A percentile compares a stretch with the other conserved stretches of the same genome.
These are phyloP conservation scores for Magnusiomyces starmeri DNA, from an alignment of 1,139 yeast genomes.

Conservation along the genomic window DNA sequence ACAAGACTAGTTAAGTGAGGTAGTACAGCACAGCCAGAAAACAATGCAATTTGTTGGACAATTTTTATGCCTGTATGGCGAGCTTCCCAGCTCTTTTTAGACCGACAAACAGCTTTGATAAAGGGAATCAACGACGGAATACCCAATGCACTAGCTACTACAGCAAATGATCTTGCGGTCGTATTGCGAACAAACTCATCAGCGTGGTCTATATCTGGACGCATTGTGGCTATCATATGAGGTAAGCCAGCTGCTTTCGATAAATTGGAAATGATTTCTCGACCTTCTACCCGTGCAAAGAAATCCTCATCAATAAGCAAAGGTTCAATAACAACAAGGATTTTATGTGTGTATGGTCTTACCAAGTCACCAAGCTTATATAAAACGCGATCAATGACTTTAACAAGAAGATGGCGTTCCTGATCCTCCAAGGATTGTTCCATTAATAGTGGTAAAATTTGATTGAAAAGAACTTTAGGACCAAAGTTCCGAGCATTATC, in stretches of 20 bases:
- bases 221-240: constrained; percentile 63
- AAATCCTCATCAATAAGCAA: constrained; percentile 73
- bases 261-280: constrained; percentile 68
- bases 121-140: constrained; percentile 68
- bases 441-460: constrained; percentile 63
- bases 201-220: constrained; percentile 75
- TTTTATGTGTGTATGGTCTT: constrained; percentile 66
- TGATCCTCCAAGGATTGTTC: constrained; percentile 72
- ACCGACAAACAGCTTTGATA: constrained; percentile 69
- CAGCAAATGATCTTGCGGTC: constrained; percentile 76
- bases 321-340: constrained; percentile 71
- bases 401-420: constrained; percentile 76
- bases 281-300: constrained; percentile 65
- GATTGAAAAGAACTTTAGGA: constrained; percentile 58
- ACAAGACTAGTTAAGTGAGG: constrained; percentile 68
- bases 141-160: constrained; percentile 77
- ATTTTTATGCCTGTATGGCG: constrained; percentile 81
- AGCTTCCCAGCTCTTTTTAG: constrained; percentile 77
- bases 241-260: constrained; percentile 80
- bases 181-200: constrained; percentile 79
- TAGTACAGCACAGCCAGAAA: constrained; percentile 66
- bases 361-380: constrained; percentile 57
- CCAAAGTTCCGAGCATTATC: constrained; percentile 63
- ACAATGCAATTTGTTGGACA: constrained; percentile 65
- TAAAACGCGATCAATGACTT: constrained; percentile 63